phyloP scores from a whole-genome alignment of 139 green algal species.

The Edaphochlamys debaryana region DNA sequence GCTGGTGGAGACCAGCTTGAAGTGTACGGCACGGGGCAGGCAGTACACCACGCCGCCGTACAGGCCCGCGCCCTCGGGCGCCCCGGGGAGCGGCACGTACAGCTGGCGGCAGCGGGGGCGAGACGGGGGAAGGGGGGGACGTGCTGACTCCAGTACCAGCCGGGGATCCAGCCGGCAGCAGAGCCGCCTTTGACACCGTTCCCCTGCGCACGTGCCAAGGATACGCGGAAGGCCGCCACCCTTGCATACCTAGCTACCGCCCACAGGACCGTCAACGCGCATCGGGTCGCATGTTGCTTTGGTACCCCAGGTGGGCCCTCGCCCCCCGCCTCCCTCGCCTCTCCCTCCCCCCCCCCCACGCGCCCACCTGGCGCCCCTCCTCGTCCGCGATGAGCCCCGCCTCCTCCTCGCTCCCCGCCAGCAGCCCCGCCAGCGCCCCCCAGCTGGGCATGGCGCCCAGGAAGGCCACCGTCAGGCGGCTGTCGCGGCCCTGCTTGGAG shows the following conservation, averaged over 20 bases:
- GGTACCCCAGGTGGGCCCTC: not conserved
- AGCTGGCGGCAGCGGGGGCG: not conserved
- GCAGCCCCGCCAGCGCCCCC: not conserved
- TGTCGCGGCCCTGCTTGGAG: slow-evolving; percentile 3
- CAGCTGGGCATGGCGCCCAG: slow-evolving; percentile 15
- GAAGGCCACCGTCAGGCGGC: not conserved
- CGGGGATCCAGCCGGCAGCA: not conserved
- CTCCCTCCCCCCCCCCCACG: not conserved
- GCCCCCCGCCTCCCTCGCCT: not conserved
- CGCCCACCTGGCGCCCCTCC: not conserved
- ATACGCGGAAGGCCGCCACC: too few species aligned
- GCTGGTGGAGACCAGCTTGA: slow-evolving; percentile 19
- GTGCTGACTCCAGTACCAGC: not conserved
- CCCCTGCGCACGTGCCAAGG: not conserved
- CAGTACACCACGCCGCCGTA: slow-evolving; percentile 21
- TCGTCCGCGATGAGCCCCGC: slow-evolving; percentile 21
- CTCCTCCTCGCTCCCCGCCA: slow-evolving; percentile 11
- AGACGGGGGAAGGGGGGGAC: not conserved
- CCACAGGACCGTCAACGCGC: too few species aligned
- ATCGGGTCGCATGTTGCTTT: too few species aligned
- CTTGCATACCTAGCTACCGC: too few species aligned
- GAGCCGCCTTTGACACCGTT: not conserved
- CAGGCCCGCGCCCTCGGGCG: slow-evolving; percentile 8
- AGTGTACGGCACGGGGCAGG: slow-evolving; percentile 20
- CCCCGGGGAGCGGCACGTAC: slow-evolving; percentile 12